phyloP scores from a whole-genome alignment of 805 yeast species.

The Saturnispora gosingensis region DNA sequence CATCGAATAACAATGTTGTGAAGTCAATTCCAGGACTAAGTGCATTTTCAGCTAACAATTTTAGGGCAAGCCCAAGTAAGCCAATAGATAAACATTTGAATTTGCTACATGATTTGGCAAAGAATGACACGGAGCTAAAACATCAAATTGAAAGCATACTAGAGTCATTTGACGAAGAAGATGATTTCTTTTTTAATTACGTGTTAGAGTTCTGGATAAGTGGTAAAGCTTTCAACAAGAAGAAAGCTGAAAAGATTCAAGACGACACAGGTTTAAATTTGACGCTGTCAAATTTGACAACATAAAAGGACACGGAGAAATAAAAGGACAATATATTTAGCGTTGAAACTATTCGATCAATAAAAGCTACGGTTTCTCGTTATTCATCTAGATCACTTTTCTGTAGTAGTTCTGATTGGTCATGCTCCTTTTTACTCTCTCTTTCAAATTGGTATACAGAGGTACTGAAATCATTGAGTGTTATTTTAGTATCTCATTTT shows the following conservation, averaged over 20 bases:
- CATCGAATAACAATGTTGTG: constrained; percentile 12
- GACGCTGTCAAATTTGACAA: not conserved
- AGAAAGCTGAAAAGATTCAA: constrained; percentile 18
- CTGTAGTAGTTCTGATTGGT: not conserved
- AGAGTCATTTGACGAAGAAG: constrained; percentile 25
- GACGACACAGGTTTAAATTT: constrained; percentile 9
- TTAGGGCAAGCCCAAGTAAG: constrained; percentile 11
- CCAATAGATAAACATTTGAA: constrained; percentile 23
- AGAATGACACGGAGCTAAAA: constrained; percentile 26
- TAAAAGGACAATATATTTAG: not conserved
- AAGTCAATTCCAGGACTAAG: constrained; percentile 14
- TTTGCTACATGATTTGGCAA: constrained; percentile 23
- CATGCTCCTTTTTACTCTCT: not conserved
- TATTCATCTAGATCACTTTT: not conserved
- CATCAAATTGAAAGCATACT: constrained; percentile 20
- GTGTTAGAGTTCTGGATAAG: constrained; percentile 28
- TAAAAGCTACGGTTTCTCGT: no score
- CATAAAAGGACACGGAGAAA: not conserved
- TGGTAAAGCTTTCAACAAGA: constrained; percentile 25
- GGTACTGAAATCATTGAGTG: not conserved
- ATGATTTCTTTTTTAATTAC: constrained; percentile 26
- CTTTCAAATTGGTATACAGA: not conserved
- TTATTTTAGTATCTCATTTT: not conserved
- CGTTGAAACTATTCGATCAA: no score
- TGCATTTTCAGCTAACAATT: constrained; percentile 6